Conservation (phyloP, 2,329 filamentous ascomycete genomes). For the Aspergillus jensenii region DNA sequence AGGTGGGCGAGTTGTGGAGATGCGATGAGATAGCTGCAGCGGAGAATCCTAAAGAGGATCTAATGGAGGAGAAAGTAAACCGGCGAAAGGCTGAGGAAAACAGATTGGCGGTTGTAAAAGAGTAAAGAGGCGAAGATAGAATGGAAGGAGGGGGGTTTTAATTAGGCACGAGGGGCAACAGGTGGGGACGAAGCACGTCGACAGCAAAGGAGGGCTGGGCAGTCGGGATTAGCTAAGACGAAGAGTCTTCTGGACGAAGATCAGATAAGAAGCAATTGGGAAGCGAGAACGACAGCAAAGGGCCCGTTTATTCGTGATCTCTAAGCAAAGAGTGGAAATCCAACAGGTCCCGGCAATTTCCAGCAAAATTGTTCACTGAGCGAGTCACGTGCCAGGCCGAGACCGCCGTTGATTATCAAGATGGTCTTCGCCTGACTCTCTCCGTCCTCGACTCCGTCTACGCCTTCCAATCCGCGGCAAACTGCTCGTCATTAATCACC, state of each 20-base stretch:
- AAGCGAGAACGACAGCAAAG: not conserved
- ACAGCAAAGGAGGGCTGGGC: conserved; percentile 16
- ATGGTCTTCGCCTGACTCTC: not conserved
- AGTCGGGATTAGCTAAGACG: conserved; percentile 21
- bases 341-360: not conserved
- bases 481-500: conserved; percentile 11
- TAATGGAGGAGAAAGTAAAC: conserved; percentile 60
- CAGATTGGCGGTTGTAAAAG: conserved; percentile 71
- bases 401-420: conserved; percentile 21
- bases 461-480: conserved; percentile 22
- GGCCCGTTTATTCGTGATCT: conserved; percentile 3
- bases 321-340: conserved; percentile 3
- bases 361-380: not conserved
- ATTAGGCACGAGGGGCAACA: conserved; percentile 22
- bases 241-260: conserved; percentile 10
- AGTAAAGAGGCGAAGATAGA: conserved; percentile 5
- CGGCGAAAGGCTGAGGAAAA: conserved; percentile 81
- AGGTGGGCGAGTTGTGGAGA: conserved; percentile 56
- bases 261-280: conserved; percentile 3
- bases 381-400: conserved; percentile 24
- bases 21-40: conserved; percentile 70
- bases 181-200: conserved; percentile 15
- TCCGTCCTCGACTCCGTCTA: not conserved
- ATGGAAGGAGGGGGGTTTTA: conserved; percentile 17
- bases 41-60: conserved; percentile 71